These are phyloP conservation scores for Phytophthora lateralis DNA, from an alignment of 352 stramenopile genomes.

Conservation along the genomic window DNA sequence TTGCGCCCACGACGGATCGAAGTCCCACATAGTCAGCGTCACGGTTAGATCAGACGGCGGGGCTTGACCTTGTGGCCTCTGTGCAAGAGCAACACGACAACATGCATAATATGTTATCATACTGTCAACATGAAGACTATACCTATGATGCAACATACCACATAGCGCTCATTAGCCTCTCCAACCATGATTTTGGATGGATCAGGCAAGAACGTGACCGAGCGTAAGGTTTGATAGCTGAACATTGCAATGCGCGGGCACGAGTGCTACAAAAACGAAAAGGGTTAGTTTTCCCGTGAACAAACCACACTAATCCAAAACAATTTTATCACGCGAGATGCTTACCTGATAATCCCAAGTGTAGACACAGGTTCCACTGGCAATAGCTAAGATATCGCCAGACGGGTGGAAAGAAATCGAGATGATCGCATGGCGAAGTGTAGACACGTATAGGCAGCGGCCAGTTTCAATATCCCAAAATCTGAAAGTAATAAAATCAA, in stretches of 20 bases:
- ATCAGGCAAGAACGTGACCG: conserved; percentile 93
- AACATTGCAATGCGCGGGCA: conserved; percentile 88
- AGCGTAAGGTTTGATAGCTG: conserved; percentile 91
- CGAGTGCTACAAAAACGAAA: conserved; percentile 53
- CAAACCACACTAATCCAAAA: background rate
- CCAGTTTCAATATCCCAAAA: conserved; percentile 91
- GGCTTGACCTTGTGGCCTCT: conserved; percentile 79
- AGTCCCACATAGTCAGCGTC: conserved; percentile 95
- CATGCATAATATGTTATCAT: conserved; percentile 4
- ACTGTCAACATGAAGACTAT: background rate
- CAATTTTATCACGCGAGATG: conserved; percentile 33
- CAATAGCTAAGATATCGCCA: conserved; percentile 94
- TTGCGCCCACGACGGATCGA: conserved; percentile 86
- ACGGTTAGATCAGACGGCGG: conserved; percentile 91
- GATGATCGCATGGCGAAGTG: conserved; percentile 95
- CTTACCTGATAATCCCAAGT: conserved; percentile 95
- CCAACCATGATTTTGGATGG: conserved; percentile 94
- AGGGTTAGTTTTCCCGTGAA: conserved; percentile 1
- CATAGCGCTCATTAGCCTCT: conserved; percentile 92
- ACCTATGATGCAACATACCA: conserved; percentile 41
- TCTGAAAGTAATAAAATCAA: conserved; percentile 30
- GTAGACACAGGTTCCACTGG: conserved; percentile 94
- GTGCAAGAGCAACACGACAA: conserved; percentile 4
- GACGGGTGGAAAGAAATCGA: conserved; percentile 96
- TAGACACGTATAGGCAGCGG: conserved; percentile 94